These are phyloP conservation scores for Pyrus hybrid DNA, from an alignment of 331 rosid species.

Conservation along the genomic window DNA sequence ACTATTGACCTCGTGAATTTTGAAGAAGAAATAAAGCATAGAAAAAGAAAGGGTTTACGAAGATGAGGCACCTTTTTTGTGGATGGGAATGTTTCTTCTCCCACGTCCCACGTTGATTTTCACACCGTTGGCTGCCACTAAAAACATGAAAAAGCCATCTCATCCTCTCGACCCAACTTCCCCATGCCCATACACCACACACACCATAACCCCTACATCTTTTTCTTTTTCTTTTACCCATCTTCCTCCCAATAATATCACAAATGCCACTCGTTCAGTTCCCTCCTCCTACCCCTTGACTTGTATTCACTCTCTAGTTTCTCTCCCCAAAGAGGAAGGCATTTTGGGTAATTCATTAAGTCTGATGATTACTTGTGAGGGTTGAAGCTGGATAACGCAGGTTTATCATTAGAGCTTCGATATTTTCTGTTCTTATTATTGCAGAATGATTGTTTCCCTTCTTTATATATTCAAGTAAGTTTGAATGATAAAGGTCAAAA, in stretches of 20 bases:
- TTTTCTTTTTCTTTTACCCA: constrained; percentile 17
- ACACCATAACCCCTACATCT: constrained; percentile 18
- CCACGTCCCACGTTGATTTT: constrained; percentile 20
- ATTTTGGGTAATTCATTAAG: constrained; percentile 34
- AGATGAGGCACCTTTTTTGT: constrained; percentile 9
- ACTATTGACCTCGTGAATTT: neutral
- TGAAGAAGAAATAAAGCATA: neutral
- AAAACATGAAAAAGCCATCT: constrained; percentile 36
- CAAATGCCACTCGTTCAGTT: constrained; percentile 20
- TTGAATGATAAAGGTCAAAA: neutral
- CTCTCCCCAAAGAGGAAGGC: neutral
- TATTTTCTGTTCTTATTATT: neutral
- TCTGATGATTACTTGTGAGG: constrained; percentile 21
- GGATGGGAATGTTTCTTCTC: constrained; percentile 30
- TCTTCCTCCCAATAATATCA: constrained; percentile 17
- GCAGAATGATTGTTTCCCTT: neutral
- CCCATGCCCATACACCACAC: constrained; percentile 44
- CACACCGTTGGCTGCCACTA: constrained; percentile 30
- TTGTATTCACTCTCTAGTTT: neutral
- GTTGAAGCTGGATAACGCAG: constrained; percentile 1
- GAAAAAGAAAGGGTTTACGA: neutral
- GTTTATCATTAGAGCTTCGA: neutral
- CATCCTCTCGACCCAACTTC: constrained; percentile 36
- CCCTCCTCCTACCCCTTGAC: neutral
- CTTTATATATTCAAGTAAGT: constrained; percentile 1